Conservation (phyloP, 2,329 filamentous ascomycete genomes). For the Endoconidiophora laricicola region DNA sequence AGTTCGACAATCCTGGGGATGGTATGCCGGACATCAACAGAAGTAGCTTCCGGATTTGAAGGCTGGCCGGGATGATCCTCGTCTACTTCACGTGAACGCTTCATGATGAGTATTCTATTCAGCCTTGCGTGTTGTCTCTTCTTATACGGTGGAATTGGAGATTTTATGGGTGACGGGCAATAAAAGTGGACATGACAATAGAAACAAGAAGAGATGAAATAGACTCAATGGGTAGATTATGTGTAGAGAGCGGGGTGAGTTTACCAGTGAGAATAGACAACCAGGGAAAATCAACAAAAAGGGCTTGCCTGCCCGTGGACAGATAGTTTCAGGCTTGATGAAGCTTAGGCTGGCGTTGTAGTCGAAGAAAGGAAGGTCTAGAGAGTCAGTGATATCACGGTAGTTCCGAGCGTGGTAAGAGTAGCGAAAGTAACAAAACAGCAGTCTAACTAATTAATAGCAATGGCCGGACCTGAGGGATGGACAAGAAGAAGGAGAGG, state of each 20-base stretch:
- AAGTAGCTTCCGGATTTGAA: not conserved
- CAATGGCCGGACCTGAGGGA: not conserved
- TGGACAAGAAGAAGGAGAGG: not conserved
- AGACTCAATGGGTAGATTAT: not conserved
- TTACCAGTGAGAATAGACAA: slow-evolving; percentile 6
- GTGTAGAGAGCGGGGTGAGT: slow-evolving; percentile 6
- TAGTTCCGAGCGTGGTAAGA: not conserved
- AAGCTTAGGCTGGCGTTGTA: not conserved
- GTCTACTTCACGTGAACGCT: slow-evolving; percentile 45
- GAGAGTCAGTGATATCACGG: not conserved
- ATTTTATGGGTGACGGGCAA: not conserved
- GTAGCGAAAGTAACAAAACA: not conserved
- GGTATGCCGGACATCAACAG: slow-evolving; percentile 1
- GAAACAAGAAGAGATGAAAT: not conserved
- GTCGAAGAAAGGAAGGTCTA: not conserved
- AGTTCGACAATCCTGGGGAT: slow-evolving; percentile 42
- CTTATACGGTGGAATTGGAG: not conserved
- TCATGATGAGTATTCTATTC: slow-evolving; percentile 28
- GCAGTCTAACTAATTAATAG: not conserved
- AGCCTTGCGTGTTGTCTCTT: slow-evolving; percentile 7
- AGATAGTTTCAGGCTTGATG: no score
- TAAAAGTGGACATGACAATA: not conserved
- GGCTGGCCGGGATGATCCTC: slow-evolving; percentile 18
- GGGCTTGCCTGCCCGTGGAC: no score
- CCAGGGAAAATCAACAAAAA: not conserved